Conservation (phyloP, 345 rosid genomes). For the Sisymbrium irio region DNA sequence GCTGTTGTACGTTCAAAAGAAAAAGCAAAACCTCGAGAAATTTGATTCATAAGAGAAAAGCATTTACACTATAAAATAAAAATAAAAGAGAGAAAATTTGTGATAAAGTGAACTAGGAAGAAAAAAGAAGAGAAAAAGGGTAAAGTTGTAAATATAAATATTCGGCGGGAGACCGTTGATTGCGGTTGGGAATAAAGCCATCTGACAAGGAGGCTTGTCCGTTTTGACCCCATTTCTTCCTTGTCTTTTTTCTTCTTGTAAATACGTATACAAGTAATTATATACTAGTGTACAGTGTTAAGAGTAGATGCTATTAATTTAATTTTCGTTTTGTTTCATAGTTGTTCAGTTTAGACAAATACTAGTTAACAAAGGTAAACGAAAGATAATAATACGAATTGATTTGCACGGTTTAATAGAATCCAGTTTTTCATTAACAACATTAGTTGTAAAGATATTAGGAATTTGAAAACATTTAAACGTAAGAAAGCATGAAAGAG, state of each 20-base stretch:
- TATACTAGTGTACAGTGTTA: background rate
- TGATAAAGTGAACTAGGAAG: conserved; percentile 6
- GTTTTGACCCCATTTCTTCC: conserved; percentile 51
- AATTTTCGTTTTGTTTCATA: background rate
- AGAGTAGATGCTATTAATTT: background rate
- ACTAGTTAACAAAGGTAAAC: background rate
- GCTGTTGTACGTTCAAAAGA: conserved; percentile 15
- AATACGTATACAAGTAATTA: background rate
- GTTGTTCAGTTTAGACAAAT: background rate
- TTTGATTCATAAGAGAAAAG: background rate
- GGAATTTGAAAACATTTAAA: background rate
- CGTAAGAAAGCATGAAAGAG: background rate
- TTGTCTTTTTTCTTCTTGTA: background rate
- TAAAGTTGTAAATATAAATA: conserved; percentile 3
- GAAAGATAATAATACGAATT: background rate
- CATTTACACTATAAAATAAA: background rate
- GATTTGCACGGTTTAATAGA: background rate
- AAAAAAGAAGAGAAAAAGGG: background rate
- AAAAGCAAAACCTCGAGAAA: conserved; percentile 19
- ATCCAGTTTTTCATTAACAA: background rate
- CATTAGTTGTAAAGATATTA: too few relatives aligned
- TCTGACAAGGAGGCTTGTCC: conserved; percentile 48
- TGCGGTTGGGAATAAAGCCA: conserved; percentile 88
- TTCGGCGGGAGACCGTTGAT: conserved; percentile 81
- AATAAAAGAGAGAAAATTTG: background rate